phyloP scores from a whole-genome alignment of 73 alveolate species.

The Tetrahymena malaccensis region DNA sequence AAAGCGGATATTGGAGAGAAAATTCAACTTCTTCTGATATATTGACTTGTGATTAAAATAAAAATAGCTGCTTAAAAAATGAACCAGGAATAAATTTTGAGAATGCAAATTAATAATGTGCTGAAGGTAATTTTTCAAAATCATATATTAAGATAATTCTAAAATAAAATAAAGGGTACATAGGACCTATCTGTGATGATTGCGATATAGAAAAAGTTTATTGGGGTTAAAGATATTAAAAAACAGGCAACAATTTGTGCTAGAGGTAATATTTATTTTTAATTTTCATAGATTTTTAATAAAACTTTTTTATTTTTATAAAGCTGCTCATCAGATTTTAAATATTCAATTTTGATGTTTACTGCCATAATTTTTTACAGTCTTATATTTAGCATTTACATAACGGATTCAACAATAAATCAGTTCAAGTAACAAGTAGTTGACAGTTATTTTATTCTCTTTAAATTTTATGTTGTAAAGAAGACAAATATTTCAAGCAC shows the following conservation, averaged over 20 bases:
- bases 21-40: not conserved
- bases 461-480: not conserved
- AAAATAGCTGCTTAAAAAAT: not conserved
- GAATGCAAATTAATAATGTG: not conserved
- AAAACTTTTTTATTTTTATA: not conserved
- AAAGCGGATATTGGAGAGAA: not conserved
- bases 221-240: not conserved
- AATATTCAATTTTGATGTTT: not conserved
- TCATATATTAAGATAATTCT: no score
- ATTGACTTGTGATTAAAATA: not conserved
- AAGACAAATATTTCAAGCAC: not conserved
- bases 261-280: not conserved
- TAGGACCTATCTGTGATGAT: not conserved
- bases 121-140: not conserved
- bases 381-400: not conserved
- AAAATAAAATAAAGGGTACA: not conserved
- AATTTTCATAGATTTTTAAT: not conserved
- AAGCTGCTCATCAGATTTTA: not conserved
- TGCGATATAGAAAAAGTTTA: not conserved
- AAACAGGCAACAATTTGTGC: not conserved
- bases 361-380: not conserved
- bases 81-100: not conserved
- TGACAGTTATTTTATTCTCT: not conserved
- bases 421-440: not conserved
- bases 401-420: not conserved